Evolutionary conservation across 2,329 filamentous ascomycete species (phyloP), one percentile per base, ranked within the genome.

Genomic region (Fusarium scirpi): DNA sequence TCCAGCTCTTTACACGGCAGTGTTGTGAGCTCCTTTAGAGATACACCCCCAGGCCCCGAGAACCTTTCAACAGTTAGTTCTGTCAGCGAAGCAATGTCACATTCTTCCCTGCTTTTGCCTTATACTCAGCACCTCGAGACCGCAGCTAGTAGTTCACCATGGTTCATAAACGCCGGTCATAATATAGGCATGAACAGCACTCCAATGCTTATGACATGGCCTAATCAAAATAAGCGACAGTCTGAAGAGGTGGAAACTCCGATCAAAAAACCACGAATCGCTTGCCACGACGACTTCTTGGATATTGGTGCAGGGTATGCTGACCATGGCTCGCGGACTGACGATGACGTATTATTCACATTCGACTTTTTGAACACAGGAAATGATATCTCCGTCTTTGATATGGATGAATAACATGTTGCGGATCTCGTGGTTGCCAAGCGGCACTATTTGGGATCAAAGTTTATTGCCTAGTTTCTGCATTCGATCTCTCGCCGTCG

Each of bases 381-480:
- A 34, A 70, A 65, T 7, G 74, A 76, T n/a, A 61, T 76, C 27
- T 57, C 72, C 10, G 70, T 73, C 30, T 75, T 76, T 29, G 69
- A 70, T 20, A 51, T 66, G n/a, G 74, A 74, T 3, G 74, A 76
- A 11, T 76, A 62, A 41, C 29, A 12, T 47, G n/a, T 22, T 27
- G n/a, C 16, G 18, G 22, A 20, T 2, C 7, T 8, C 9, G 9
- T 13, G 27, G n/a, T 3, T 16, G 30, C 4, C 16, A 7, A 25
- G 22, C 4, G 32, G 18, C 13, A 52, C 15, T 3, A 9, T 13
- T 29, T 29, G 2, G 16, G 24, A 3, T 30, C 34, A 32, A 13
- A n/a, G 9, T 44, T 53, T n/a, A 25, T 24, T 13, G 10, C 6
- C 10, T 40, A 20, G 8, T 4, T 29, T 24, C 46, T 5, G 6